These are phyloP conservation scores for Penicillium sp. DNA, from an alignment of 2,329 filamentous ascomycete genomes.

Conservation along the genomic window DNA sequence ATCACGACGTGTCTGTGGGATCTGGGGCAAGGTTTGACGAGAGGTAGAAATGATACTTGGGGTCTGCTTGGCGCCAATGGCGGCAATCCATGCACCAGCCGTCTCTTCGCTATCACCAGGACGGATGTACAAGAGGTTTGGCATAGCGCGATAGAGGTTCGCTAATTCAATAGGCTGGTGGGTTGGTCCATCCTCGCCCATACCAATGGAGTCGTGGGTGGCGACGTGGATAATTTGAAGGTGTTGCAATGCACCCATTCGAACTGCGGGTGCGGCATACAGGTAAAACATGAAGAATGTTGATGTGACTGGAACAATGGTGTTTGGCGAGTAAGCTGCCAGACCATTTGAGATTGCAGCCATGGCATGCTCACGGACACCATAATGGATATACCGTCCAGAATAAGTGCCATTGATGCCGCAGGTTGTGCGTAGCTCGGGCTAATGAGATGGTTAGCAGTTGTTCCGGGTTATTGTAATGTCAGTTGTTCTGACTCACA, in stretches of 20 bases:
- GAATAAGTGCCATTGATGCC: constrained; percentile 51
- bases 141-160: constrained; percentile 61
- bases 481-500: constrained; percentile 28
- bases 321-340: constrained; percentile 56
- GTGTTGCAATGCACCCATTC: constrained; percentile 59
- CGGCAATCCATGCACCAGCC: constrained; percentile 45
- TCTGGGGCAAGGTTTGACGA: constrained; percentile 43
- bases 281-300: constrained; percentile 65
- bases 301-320: constrained; percentile 58
- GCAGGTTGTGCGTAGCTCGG: constrained; percentile 29
- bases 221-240: constrained; percentile 59
- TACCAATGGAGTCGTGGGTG: constrained; percentile 61
- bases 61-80: constrained; percentile 39
- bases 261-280: constrained; percentile 56
- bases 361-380: constrained; percentile 64
- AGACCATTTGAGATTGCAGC: constrained; percentile 77
- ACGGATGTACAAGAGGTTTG: constrained; percentile 60
- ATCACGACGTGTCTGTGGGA: constrained; percentile 37
- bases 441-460: constrained; percentile 20
- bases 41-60: constrained; percentile 47
- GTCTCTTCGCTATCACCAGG: constrained; percentile 59
- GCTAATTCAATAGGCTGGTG: constrained; percentile 62
- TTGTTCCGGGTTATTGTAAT: no score
- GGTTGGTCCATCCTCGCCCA: constrained; percentile 61
- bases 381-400: constrained; percentile 55